phyloP scores from a whole-genome alignment of 1,284 basidiomycete species.

The Moesziomyces globuligerus region DNA sequence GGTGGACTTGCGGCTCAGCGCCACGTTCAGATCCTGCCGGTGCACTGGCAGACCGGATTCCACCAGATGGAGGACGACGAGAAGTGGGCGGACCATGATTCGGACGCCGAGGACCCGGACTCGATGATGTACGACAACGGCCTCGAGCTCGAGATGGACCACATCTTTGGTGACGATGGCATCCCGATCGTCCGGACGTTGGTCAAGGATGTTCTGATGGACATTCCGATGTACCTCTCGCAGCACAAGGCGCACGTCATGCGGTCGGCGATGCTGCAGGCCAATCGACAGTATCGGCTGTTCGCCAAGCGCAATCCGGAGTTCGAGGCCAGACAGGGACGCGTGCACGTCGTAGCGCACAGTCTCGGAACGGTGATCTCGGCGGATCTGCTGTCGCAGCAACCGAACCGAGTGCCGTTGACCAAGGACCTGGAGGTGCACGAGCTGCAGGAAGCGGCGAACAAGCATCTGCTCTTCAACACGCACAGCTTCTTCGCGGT shows the following conservation, averaged over 20 bases:
- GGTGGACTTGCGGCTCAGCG: slow-evolving; percentile 53
- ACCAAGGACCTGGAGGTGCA: slow-evolving; percentile 22
- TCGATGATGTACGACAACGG: slow-evolving; percentile 51
- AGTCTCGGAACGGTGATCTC: slow-evolving; percentile 72
- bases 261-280: slow-evolving; percentile 68
- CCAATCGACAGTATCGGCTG: slow-evolving; percentile 70
- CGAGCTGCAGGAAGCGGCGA: slow-evolving; percentile 17
- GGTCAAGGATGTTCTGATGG: slow-evolving; percentile 69
- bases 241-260: slow-evolving; percentile 72
- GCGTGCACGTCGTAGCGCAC: slow-evolving; percentile 69
- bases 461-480: slow-evolving; percentile 65
- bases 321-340: slow-evolving; percentile 68
- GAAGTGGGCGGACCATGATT: slow-evolving; percentile 66
- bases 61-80: slow-evolving; percentile 68
- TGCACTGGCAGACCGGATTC: slow-evolving; percentile 72
- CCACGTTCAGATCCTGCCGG: slow-evolving; percentile 71
- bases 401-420: slow-evolving; percentile 70
- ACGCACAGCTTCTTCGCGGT: slow-evolving; percentile 71
- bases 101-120: slow-evolving; percentile 36
- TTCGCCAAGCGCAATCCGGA: slow-evolving; percentile 72
- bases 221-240: slow-evolving; percentile 69
- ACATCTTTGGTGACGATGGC: slow-evolving; percentile 46
- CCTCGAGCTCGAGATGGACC: slow-evolving; percentile 68
- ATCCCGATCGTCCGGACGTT: slow-evolving; percentile 56
- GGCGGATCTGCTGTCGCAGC: slow-evolving; percentile 72